Evolutionary conservation across 2,329 filamentous ascomycete genomes (phyloP), one percentile per base, ranked within the genome.

Genomic region (Aspergillus brunneoviolaceus): DNA sequence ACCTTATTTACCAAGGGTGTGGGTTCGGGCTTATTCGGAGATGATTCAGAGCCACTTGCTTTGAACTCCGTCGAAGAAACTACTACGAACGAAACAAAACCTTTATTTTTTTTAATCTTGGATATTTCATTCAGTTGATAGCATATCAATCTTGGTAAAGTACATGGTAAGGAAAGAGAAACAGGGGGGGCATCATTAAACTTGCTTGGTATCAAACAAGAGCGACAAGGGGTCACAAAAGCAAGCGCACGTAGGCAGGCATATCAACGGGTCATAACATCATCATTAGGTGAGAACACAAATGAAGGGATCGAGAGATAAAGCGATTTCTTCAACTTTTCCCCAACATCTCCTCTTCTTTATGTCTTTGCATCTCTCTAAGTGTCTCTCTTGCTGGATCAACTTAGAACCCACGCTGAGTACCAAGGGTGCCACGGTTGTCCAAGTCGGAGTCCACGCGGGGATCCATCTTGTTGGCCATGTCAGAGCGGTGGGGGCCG

Each of bases 391-490:
- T 2, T 29, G 27, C 7, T 29, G 27, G 27, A 29, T 3, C 27
- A 25, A 23, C 42, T 55, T 55, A 59, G 31, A 53, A 51, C 7
- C 53, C 52, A 31, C 55, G 59, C 52, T 63, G 59, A 16, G 55
- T 52, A 3, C 49, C 49, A 7, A 56, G 4, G 7, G 39, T 51
- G 11, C 16, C 33, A 10, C 62, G 31, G 58, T 64, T 58, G 31
- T 65, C 63, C 29, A 65, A 31, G 65, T 85, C 81, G 48, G 79
- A 81, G 69, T 85, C 82, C 49, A 85, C 74, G 27, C 83, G 77
- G 21, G 84, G 84, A 66, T 86, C 84, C 4, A 73, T 69, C 48
- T 82, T 80, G 72, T 86, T 86, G n/a, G 75, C 74, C 3, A 76
- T 1, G 57, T 79, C 77, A 11, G 75, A 78, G 61, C 63, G 64